Evolutionary conservation across 306 rosid species (phyloP).

Genomic region (Crotalaria pallida): DNA sequence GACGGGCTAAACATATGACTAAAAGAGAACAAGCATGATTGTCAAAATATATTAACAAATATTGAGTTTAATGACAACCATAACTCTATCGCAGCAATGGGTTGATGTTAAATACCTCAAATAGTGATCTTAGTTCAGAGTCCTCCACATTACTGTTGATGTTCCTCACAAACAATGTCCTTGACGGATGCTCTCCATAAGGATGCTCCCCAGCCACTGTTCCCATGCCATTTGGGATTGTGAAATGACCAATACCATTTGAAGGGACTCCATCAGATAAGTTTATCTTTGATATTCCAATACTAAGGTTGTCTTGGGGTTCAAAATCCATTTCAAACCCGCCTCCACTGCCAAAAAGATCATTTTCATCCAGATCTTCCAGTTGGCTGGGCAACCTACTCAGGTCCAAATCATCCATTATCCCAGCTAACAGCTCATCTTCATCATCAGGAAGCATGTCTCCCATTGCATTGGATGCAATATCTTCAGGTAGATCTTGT

Average conservation of each 20-base stretch:
- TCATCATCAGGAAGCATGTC: slow-evolving; percentile 69
- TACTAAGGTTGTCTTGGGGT: slow-evolving; percentile 43
- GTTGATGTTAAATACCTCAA: slow-evolving; percentile 49
- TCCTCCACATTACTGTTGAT: slow-evolving; percentile 78
- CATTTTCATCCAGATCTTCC: slow-evolving; percentile 70
- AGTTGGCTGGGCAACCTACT: slow-evolving; percentile 71
- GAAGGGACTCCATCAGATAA: slow-evolving; percentile 44
- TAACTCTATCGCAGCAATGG: neutral
- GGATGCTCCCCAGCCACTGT: slow-evolving; percentile 82
- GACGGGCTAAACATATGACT: neutral
- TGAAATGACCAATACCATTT: slow-evolving; percentile 43
- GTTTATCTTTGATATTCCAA: slow-evolving; percentile 47
- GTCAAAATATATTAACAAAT: neutral
- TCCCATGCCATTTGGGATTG: slow-evolving; percentile 60
- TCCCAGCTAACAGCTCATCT: slow-evolving; percentile 68
- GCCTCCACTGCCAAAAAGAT: slow-evolving; percentile 73
- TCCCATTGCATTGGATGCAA: slow-evolving; percentile 37
- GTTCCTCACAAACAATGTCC: slow-evolving; percentile 74
- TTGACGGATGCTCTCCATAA: slow-evolving; percentile 84
- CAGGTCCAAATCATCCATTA: slow-evolving; percentile 70
- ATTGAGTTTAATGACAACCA: neutral
- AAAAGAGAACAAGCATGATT: neutral
- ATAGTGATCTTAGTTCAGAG: slow-evolving; percentile 57
- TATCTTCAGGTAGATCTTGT: slow-evolving; percentile 45
- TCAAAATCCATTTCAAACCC: slow-evolving; percentile 80